phyloP scores from a whole-genome alignment of 441 rosid genomes.

The Populus tomentosa region DNA sequence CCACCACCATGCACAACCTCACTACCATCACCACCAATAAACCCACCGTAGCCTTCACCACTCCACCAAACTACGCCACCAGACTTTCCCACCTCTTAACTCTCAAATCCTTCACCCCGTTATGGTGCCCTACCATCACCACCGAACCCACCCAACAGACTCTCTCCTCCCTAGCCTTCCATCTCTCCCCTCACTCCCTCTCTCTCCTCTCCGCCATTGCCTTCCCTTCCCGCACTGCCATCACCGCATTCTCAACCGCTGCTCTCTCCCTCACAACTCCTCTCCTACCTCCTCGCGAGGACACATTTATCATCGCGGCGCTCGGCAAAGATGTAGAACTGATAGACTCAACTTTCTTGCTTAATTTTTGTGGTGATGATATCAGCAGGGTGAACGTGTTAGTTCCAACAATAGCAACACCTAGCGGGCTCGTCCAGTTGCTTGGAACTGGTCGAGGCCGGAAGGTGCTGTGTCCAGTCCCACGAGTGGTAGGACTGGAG shows the following conservation, averaged over 20 bases:
- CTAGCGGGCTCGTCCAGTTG: slow-evolving; percentile 32
- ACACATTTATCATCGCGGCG: slow-evolving; percentile 32
- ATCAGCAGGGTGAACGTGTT: slow-evolving; percentile 19
- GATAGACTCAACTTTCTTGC: slow-evolving; percentile 28
- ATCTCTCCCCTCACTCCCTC: slow-evolving; percentile 32
- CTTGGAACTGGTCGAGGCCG: slow-evolving; percentile 43
- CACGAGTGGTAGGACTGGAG: slow-evolving; percentile 35
- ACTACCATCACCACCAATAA: background rate
- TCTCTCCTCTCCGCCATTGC: slow-evolving; percentile 38
- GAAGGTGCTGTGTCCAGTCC: slow-evolving; percentile 44
- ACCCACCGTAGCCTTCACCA: slow-evolving; percentile 35
- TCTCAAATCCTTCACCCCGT: slow-evolving; percentile 33
- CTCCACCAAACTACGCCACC: slow-evolving; percentile 31
- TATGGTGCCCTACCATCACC: slow-evolving; percentile 31
- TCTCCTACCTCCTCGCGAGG: slow-evolving; percentile 27
- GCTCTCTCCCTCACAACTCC: slow-evolving; percentile 18
- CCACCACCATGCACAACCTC: background rate
- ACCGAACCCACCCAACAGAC: slow-evolving; percentile 20
- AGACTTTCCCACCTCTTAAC: slow-evolving; percentile 38
- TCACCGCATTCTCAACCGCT: slow-evolving; percentile 37
- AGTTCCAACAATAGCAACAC: slow-evolving; percentile 41
- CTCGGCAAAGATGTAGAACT: slow-evolving; percentile 50
- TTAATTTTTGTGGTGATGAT: slow-evolving; percentile 10
- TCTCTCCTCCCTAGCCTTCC: slow-evolving; percentile 21
- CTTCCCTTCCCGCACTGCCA: slow-evolving; percentile 55